phyloP scores from a whole-genome alignment of 192 early-diverging fungal species.

The Phycomyces nitens region DNA sequence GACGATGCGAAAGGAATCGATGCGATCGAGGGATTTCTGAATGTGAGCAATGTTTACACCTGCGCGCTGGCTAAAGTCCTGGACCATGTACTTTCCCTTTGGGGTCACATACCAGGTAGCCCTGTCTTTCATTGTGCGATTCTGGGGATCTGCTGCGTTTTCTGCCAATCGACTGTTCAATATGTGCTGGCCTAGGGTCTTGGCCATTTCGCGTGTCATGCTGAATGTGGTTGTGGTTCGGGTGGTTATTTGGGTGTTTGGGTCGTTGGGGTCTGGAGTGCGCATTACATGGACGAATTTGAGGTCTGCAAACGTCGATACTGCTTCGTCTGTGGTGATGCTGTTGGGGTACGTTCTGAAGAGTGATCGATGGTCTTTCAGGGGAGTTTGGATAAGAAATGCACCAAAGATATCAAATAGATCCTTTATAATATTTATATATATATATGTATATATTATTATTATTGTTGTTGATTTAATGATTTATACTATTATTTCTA shows the following conservation, averaged over 20 bases:
- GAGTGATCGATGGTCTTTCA: slow-evolving; percentile 43
- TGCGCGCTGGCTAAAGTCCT: slow-evolving; percentile 32
- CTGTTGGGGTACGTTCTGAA: slow-evolving; percentile 47
- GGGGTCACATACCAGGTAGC: slow-evolving; percentile 40
- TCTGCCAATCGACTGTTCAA: slow-evolving; percentile 49
- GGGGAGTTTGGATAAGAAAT: slow-evolving; percentile 41
- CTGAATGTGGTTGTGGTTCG: slow-evolving; percentile 52
- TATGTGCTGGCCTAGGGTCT: slow-evolving; percentile 48
- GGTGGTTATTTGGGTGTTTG: neutral
- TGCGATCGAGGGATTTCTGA: neutral
- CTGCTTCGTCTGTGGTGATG: slow-evolving; percentile 46
- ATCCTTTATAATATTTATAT: slow-evolving; percentile 29
- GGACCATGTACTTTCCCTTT: slow-evolving; percentile 48
- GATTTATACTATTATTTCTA: too few relatives aligned
- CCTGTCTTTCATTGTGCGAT: slow-evolving; percentile 41
- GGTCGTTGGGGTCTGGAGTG: slow-evolving; percentile 33
- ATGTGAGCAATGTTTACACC: slow-evolving; percentile 16
- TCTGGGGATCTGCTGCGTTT: slow-evolving; percentile 36
- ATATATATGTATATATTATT: neutral
- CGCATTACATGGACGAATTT: slow-evolving; percentile 42
- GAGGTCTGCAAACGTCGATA: slow-evolving; percentile 38
- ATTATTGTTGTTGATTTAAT: neutral
- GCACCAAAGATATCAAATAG: slow-evolving; percentile 53
- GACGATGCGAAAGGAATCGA: slow-evolving; percentile 12
- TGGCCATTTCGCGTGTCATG: slow-evolving; percentile 47